Evolutionary conservation across 768 basidiomycete genomes (phyloP), one percentile per base, ranked within the genome.

Genomic region (Neoboletus magnificus): DNA sequence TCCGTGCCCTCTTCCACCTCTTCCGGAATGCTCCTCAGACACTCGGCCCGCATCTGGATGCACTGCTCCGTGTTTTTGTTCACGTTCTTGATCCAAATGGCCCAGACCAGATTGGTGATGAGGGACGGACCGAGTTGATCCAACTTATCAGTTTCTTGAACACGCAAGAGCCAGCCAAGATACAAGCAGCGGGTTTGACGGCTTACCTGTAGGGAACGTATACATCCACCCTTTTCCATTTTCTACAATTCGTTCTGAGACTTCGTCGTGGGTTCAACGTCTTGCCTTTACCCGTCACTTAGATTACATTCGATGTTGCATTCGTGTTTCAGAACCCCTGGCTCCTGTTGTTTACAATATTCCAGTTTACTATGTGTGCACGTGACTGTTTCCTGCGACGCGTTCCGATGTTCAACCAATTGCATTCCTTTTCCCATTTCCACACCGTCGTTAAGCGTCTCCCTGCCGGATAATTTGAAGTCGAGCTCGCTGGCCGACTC

Each of bases 1-100:
- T 96, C 82, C 83, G 85, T 29, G 87, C 91, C 7, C 78, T 99
- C 63, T 91, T 98, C 84, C 79, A 86, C 60, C 79, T 98, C 46
- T 93, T 94, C 83, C 82, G 82, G 58, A 82, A 78, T n/a, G 82
- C 87, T 66, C 84, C 89, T 15, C 78, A 82, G 45, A 75, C 81
- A 1, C 79, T 98, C 35, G 78, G 82, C 39, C 84, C 87, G 3
- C 82, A 86, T 76, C 79, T 98, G 66, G 91, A 96, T 66, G 79
- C 79, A 50, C 75, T 99, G 23, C 79, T 98, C 33, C 74, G 76
- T 13, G 85, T 93, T 37, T 97, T 98, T 64, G 83, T 81, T 20
- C 79, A 84, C 66, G 92, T 95, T 36, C 79, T 98, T 48, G 87
- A 93, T 65, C 91, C 91, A 22, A 83, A 65, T 48, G 78, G 72